Percentiles rank a stretch among this genome's conserved stretches.
Conservation (phyloP, 2,329 filamentous ascomycete genomes). For the Alternaria burnsii region DNA sequence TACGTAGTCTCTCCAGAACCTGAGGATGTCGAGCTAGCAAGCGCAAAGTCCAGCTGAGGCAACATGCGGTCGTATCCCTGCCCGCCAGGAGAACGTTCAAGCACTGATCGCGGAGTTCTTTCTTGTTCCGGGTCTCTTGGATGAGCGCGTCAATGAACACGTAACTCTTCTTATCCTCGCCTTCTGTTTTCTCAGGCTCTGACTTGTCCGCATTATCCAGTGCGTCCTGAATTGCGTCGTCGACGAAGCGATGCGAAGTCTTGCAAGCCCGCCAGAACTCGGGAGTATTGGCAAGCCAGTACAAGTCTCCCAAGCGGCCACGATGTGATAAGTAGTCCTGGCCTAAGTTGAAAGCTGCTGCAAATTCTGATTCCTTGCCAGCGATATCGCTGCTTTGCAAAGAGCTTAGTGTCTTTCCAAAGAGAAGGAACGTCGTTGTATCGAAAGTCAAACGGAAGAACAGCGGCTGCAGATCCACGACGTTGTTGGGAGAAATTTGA, state of each 20-base stretch:
- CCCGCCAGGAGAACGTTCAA: constrained; percentile 83
- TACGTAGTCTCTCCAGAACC: constrained; percentile 39
- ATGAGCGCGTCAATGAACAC: constrained; percentile 89
- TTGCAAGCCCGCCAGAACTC: constrained; percentile 25
- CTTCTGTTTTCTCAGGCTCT: constrained; percentile 21
- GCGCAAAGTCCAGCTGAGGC: constrained; percentile 75
- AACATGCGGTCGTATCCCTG: constrained; percentile 84
- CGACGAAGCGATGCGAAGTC: constrained; percentile 16
- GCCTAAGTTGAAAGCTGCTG: constrained; percentile 28
- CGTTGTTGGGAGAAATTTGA: constrained; percentile 22
- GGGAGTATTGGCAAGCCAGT: constrained; percentile 39
- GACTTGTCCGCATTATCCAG: constrained; percentile 23
- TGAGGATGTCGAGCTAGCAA: constrained; percentile 48
- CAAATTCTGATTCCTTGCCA: constrained; percentile 27
- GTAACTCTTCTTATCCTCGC: constrained; percentile 55
- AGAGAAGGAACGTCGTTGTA: constrained; percentile 48
- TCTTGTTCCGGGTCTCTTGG: constrained; percentile 71
- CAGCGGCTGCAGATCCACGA: constrained; percentile 48
- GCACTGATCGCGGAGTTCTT: constrained; percentile 81
- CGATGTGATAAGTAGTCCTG: constrained; percentile 23
- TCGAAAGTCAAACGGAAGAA: constrained; percentile 53
- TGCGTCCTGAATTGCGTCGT: constrained; percentile 32
- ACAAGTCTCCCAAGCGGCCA: constrained; percentile 35
- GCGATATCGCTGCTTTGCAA: constrained; percentile 22
- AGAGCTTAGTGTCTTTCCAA: constrained; percentile 42